Evolutionary conservation across 441 rosid genomes (phyloP), one percentile per base, ranked within the genome.

Genomic region (Raphanus hybrid): DNA sequence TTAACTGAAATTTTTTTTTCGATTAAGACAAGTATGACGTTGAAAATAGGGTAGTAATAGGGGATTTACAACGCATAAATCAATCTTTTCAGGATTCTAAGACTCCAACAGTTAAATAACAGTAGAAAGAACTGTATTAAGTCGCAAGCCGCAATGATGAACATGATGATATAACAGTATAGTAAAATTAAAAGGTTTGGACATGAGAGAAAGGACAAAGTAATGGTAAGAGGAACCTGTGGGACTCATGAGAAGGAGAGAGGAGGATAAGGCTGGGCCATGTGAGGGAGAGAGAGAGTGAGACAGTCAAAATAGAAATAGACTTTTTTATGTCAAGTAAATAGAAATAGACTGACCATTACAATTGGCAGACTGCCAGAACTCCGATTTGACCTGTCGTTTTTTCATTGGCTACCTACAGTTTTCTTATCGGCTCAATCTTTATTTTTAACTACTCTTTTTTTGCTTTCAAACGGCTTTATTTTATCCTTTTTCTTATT

Each of bases 21-120:
- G 12, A 60, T 5, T 2, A 8, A 68, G 26, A 34, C 2, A 5
- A 66, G 32, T 16, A 5, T 48, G 23, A 45, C 5, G 2, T 3
- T 29, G 34, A 26, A 10, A 67, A 34, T 72, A 78, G 69, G 39
- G 69, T 72, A 18, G 23, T 45, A 34, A 59, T 12, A 43, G 69
- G 27, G 59, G 57, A 12, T 23, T 58, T 45, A 45, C 76, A 71
- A 48, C 57, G 45, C 64, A 50, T 50, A 4, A 72, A 50, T 73
- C 61, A 73, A 61, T 67, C 70, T 73, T 73, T 50, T 73, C 78
- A 73, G 50, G 11, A 73, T 50, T 78, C 81, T 78, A 61, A 73
- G 67, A 73, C 77, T 78, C 60, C 74, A 67, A 78, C 81, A 78
- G 81, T 78, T 78, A 73, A 73, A 78, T 73, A 78, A 78, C 81